Evolutionary conservation across 345 rosid species (phyloP).

Genomic region (Camelina hispida): DNA sequence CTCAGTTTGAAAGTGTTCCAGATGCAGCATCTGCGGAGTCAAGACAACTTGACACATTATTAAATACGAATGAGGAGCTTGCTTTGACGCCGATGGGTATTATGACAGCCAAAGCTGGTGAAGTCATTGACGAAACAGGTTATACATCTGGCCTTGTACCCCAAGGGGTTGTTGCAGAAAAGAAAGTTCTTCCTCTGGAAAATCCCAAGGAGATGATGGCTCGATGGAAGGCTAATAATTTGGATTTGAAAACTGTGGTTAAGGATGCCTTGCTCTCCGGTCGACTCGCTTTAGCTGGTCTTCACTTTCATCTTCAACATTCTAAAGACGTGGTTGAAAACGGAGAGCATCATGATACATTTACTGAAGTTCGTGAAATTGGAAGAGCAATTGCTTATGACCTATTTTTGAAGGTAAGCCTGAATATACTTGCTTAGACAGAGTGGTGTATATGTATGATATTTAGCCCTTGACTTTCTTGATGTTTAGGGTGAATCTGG

Average conservation of each 20-base stretch:
- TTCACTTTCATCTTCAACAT: conserved; percentile 92
- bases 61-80: conserved; percentile 52
- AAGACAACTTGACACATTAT: conserved; percentile 43
- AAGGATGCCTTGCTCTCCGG: conserved; percentile 93
- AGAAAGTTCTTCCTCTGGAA: conserved; percentile 73
- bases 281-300: conserved; percentile 97
- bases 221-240: conserved; percentile 85
- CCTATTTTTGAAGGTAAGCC: conserved; percentile 83
- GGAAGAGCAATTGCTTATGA: conserved; percentile 97
- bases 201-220: conserved; percentile 97
- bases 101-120: conserved; percentile 46
- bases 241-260: conserved; percentile 88
- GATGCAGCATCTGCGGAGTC: conserved; percentile 53
- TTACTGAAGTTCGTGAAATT: conserved; percentile 85
- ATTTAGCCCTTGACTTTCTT: conserved; percentile 45
- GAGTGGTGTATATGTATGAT: conserved; percentile 37
- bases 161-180: conserved; percentile 49
- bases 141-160: conserved; percentile 63
- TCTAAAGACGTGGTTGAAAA: conserved; percentile 60
- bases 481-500: conserved; percentile 85
- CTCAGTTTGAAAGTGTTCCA: conserved; percentile 57
- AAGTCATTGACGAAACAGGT: conserved; percentile 53
- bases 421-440: conserved; percentile 37
- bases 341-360: conserved; percentile 72
- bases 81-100: conserved; percentile 60